These are phyloP conservation scores for Pluteus cervinus DNA, from an alignment of 768 basidiomycete genomes.

Conservation along the genomic window DNA sequence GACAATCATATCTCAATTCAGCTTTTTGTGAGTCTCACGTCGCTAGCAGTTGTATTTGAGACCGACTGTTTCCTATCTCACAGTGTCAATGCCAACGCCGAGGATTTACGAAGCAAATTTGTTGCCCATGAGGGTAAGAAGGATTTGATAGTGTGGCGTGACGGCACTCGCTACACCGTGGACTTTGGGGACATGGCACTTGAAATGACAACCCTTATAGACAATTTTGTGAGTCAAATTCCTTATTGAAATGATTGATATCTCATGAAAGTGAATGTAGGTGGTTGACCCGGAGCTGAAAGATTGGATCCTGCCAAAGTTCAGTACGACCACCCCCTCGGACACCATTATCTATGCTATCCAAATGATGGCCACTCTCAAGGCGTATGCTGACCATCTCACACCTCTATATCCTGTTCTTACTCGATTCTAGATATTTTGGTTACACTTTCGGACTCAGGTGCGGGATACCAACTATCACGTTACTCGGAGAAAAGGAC, in stretches of 20 bases:
- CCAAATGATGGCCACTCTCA: slow-evolving; percentile 26
- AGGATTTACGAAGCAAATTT: slow-evolving; percentile 20
- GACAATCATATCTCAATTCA: slow-evolving; percentile 25
- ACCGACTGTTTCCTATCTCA: too few relatives aligned
- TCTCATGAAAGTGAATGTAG: too few relatives aligned
- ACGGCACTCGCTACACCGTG: slow-evolving; percentile 8
- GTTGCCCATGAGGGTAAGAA: slow-evolving; percentile 21
- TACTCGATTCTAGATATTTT: too few relatives aligned
- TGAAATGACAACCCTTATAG: slow-evolving; percentile 12
- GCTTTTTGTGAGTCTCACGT: too few relatives aligned
- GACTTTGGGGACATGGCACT: slow-evolving; percentile 22
- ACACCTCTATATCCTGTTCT: too few relatives aligned
- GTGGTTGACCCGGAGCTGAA: slow-evolving; percentile 17
- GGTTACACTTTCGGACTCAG: slow-evolving; percentile 15
- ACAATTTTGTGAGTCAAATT: too few relatives aligned
- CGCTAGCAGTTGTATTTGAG: too few relatives aligned
- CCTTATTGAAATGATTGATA: too few relatives aligned
- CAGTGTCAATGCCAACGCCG: slow-evolving; percentile 21
- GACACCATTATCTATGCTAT: slow-evolving; percentile 24
- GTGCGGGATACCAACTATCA: slow-evolving; percentile 31
- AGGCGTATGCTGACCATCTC: too few relatives aligned
- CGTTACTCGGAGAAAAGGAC: slow-evolving; percentile 23
- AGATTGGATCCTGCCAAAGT: slow-evolving; percentile 27
- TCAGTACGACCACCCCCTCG: slow-evolving; percentile 26
- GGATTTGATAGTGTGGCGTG: slow-evolving; percentile 14